Base-by-base conservation (phyloP, 2,329 filamentous ascomycete genomes). In the Pseudocercospora fuligena region DNA sequence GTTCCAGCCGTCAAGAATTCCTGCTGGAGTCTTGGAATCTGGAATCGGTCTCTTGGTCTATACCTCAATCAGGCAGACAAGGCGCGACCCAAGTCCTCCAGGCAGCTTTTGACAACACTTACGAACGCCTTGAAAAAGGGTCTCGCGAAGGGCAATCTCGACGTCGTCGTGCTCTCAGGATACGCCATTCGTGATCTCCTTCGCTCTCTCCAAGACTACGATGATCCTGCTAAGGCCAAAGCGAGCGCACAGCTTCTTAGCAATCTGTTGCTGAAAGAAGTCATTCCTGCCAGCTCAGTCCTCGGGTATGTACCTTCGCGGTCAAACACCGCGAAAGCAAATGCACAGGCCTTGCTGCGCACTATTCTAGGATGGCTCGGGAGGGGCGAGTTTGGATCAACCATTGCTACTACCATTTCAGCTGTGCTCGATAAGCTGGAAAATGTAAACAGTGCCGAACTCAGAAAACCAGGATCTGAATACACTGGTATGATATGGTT, bases 31-130 rank as follows among this genome's bases (percentile, higher is more conserved):
- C 73, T 79, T 11, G 67, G 73, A 5, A 73, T 81, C 60, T 84
- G 81, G 80, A 63, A 70, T 9, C 74, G 76, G 8, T 64, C 77
- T 16, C 78, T 83, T 64, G 70, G 76, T 9, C 76, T 83, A 5
- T 82, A 81, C 62, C 76, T 84, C 5, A 74, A 78, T 23, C 78
- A 80, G 62, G 81, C 78, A 14, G 78, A 81, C 43, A 76, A 76
- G 67, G 79, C 81, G 16, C 81, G 82, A 63, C 79, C 81, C 4
- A 85, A 84, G 68, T 82, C 82, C 1, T 79, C 81, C 68, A 78
- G 80, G 61, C 81, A 83, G 66, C 73, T 84, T n/a, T 73, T 84
- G 14, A 61, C 77, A 14, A 78, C 79, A 12, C 73, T 84, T 11
- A 79, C 79, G 7, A 72, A 72, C 53, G 74, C 79, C 8, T 67